Conservation (phyloP, 768 basidiomycete species). For the Cystoderma amianthinum region DNA sequence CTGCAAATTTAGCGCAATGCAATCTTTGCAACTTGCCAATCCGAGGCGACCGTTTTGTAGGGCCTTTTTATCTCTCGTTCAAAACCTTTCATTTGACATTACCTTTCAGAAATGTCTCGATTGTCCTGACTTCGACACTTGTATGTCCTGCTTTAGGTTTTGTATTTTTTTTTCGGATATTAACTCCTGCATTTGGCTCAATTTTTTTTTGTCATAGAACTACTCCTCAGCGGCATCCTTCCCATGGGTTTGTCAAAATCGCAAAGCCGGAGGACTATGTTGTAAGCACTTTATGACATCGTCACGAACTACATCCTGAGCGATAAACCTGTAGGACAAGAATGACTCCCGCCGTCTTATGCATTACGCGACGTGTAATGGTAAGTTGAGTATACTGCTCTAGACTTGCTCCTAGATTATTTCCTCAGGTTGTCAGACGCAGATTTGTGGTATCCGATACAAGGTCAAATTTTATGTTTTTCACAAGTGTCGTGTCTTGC, state of each 20-base stretch:
- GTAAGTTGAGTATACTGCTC: no score
- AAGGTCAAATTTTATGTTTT: conserved; percentile 48
- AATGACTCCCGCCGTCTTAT: no score
- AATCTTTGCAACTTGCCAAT: conserved; percentile 73
- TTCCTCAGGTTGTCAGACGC: conserved; percentile 38
- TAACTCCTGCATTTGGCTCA: no score
- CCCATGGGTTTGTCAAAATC: conserved; percentile 67
- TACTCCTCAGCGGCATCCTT: conserved; percentile 66
- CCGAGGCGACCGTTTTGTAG: conserved; percentile 63
- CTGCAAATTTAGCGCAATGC: no score
- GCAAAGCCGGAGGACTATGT: conserved; percentile 46
- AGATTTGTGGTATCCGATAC: conserved; percentile 60
- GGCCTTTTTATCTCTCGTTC: conserved; percentile 2
- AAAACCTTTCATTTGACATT: no score
- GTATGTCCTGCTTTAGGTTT: conserved; percentile 60
- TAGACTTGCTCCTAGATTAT: no score
- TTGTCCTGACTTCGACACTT: conserved; percentile 83
- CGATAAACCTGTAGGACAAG: no score
- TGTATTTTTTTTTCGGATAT: no score
- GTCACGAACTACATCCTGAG: no score
- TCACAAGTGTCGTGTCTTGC: no score
- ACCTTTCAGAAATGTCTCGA: conserved; percentile 72
- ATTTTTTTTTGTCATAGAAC: conserved; percentile 44
- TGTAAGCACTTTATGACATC: conserved; percentile 41
- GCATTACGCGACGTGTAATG: conserved; percentile 60